phyloP scores from a whole-genome alignment of 2,329 filamentous ascomycete genomes.

The Rugonectria rugulosa region DNA sequence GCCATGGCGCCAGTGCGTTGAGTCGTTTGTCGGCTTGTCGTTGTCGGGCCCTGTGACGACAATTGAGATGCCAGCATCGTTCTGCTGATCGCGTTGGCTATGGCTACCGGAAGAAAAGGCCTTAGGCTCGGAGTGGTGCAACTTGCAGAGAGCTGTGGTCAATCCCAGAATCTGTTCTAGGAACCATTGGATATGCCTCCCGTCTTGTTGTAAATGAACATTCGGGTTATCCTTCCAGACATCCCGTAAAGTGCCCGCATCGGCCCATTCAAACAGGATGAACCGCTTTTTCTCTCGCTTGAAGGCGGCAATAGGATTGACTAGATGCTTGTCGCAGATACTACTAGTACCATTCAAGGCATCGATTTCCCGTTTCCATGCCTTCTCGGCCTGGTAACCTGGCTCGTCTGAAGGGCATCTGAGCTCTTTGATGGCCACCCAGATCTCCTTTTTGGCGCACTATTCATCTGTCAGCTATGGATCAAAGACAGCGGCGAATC shows the following conservation, averaged over 20 bases:
- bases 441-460: neutral
- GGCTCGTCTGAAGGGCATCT: constrained; percentile 5
- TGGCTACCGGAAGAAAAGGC: neutral
- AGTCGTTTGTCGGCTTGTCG: neutral
- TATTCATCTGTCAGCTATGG: neutral
- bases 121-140: constrained; percentile 9
- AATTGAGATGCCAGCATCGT: neutral
- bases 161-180: constrained; percentile 23
- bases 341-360: constrained; percentile 19
- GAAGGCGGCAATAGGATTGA: constrained; percentile 20
- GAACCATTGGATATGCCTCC: constrained; percentile 5
- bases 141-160: constrained; percentile 13
- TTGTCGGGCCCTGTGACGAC: neutral
- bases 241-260: constrained; percentile 24
- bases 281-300: neutral
- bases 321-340: constrained; percentile 17
- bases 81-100: neutral
- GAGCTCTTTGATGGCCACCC: constrained; percentile 24
- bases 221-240: constrained; percentile 20
- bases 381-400: neutral
- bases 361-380: constrained; percentile 7
- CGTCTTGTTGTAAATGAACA: neutral
- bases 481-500: neutral
- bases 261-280: constrained; percentile 28
- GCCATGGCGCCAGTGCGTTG: constrained; percentile 21